Base-by-base conservation (phyloP, 352 stramenopile species). In the Phytophthora multivora region DNA sequence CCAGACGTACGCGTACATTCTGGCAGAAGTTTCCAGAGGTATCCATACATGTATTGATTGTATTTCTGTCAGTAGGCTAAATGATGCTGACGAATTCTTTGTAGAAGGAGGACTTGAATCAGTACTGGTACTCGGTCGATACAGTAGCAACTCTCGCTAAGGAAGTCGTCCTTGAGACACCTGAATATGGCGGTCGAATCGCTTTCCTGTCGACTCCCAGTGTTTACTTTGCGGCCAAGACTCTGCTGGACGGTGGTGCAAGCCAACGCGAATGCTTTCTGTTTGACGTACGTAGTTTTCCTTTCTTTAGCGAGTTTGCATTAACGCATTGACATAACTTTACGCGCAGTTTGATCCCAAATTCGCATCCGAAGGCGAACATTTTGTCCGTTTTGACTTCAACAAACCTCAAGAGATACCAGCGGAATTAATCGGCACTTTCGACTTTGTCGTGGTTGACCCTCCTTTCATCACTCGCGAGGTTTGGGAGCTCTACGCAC, bases 391-490 rank as follows among this genome's bases (percentile, higher is more conserved):
- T 2, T 98, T 97, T 59, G 91, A 98, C 70, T 98, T 95, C 71
- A 90, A 97, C 51, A 42, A 88, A 31, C 90, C 92, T 16, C 61
- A 79, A 21, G 63, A 77, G 0, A 73, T 98, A 18, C 68, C 88
- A 7, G 38, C 48, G 9, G 66, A 79, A 3, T 55, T 95, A 2
- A 59, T 70, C 26, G 55, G 76, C n/a, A 80, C 65, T 7, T 96
- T 98, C 70, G 90, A 98, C 61, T 87, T 97, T 62, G 69, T 98
- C 25, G 79, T 98, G 11, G 93, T 98, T 42, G 95, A 98, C 71
- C 95, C 95, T 57, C 94, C 94, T 49, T 98, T 98, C 65, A 98
- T 98, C 65, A 97, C 94, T 35, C 79, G 83, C 23, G 81, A 98
- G 26, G 94, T 98, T 19, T 98, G 93, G 90, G 72, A 93, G 54